These are phyloP conservation scores for Globisporangium paddicum DNA, from an alignment of 352 stramenopile genomes.

Conservation along the genomic window DNA sequence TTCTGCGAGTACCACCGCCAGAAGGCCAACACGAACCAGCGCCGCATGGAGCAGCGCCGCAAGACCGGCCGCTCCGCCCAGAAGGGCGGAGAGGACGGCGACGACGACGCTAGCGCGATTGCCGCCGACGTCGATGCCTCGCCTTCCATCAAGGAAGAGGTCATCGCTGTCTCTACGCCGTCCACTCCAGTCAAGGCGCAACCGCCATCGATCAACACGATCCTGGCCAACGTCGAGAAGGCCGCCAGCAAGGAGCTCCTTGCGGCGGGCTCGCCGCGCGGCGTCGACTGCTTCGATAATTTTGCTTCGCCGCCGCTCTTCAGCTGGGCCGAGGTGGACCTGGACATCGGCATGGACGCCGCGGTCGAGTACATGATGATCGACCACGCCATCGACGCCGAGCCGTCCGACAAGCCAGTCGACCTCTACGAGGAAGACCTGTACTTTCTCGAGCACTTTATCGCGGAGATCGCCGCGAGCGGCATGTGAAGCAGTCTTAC, in stretches of 20 bases:
- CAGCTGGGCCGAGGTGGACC: constrained; percentile 72
- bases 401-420: constrained; percentile 67
- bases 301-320: constrained; percentile 26
- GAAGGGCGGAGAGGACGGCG: neutral
- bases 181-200: neutral
- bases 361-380: constrained; percentile 79
- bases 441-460: constrained; percentile 81
- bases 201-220: constrained; percentile 14
- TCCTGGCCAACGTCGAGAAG: constrained; percentile 13
- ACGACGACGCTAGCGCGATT: constrained; percentile 15
- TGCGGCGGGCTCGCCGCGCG: constrained; percentile 21
- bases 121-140: neutral
- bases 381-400: constrained; percentile 66
- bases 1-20: constrained; percentile 85
- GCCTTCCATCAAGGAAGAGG: constrained; percentile 6
- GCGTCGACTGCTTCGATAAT: constrained; percentile 44
- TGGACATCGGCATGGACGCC: constrained; percentile 64
- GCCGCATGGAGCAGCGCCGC: constrained; percentile 75
- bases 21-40: constrained; percentile 83
- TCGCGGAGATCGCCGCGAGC: constrained; percentile 62
- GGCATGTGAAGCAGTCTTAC: constrained; percentile 16
- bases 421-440: constrained; percentile 76
- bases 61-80: constrained; percentile 42
- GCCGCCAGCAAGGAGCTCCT: neutral
- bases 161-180: too few species aligned